These are phyloP conservation scores for Aspergillus japonicus DNA, from an alignment of 2,329 filamentous ascomycete genomes.

Conservation along the genomic window DNA sequence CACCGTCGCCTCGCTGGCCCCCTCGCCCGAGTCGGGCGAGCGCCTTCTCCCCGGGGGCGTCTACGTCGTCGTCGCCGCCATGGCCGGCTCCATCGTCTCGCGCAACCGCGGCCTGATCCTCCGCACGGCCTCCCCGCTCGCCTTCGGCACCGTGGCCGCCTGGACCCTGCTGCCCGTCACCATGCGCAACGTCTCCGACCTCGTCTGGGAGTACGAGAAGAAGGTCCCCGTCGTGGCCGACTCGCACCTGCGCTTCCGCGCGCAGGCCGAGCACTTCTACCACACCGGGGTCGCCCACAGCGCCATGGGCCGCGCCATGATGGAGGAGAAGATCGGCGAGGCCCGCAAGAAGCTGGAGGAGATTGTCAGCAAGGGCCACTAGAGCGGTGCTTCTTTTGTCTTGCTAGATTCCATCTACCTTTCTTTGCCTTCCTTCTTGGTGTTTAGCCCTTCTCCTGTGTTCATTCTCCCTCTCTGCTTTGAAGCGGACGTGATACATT, in stretches of 20 bases:
- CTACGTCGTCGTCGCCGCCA: slow-evolving; percentile 89
- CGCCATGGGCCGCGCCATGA: slow-evolving; percentile 66
- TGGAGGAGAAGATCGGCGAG: slow-evolving; percentile 76
- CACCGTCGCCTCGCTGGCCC: slow-evolving; percentile 85
- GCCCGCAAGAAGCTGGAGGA: slow-evolving; percentile 76
- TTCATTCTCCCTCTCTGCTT: slow-evolving; percentile 13
- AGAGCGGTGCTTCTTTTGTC: slow-evolving; percentile 28
- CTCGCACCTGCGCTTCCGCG: slow-evolving; percentile 70
- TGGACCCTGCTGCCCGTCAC: slow-evolving; percentile 86
- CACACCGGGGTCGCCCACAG: slow-evolving; percentile 73
- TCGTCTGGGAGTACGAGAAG: slow-evolving; percentile 92
- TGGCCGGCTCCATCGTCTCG: slow-evolving; percentile 90
- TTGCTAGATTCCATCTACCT: no score
- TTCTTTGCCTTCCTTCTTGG: slow-evolving; percentile 1
- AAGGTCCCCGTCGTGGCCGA: slow-evolving; percentile 79
- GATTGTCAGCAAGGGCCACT: slow-evolving; percentile 90
- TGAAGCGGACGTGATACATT: neutral
- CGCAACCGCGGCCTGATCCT: slow-evolving; percentile 84
- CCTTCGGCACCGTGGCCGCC: slow-evolving; percentile 77
- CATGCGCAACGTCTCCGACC: slow-evolving; percentile 80
- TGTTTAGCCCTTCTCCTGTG: slow-evolving; percentile 9
- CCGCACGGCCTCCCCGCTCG: slow-evolving; percentile 71
- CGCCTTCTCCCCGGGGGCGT: slow-evolving; percentile 83
- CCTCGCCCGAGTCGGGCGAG: slow-evolving; percentile 80
- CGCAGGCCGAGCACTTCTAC: slow-evolving; percentile 67